phyloP scores from a whole-genome alignment of 805 yeast species.

The Ogataea neopini region DNA sequence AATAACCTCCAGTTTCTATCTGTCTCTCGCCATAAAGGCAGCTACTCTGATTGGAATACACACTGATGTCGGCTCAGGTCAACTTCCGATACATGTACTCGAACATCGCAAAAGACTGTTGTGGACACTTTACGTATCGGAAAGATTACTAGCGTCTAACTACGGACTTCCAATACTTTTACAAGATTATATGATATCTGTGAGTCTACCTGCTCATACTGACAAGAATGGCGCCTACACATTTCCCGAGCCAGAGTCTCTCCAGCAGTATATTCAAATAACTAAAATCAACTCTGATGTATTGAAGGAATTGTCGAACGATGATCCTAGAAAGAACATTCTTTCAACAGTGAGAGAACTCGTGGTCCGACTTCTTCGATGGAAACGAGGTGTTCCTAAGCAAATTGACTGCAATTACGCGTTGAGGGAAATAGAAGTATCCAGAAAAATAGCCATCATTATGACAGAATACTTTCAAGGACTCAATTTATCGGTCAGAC shows the following conservation, averaged over 20 bases:
- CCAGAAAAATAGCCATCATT: slow-evolving; percentile 62
- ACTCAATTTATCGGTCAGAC: slow-evolving; percentile 69
- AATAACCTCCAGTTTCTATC: slow-evolving; percentile 66
- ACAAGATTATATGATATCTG: slow-evolving; percentile 69
- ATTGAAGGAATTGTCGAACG: slow-evolving; percentile 61
- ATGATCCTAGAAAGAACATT: slow-evolving; percentile 63
- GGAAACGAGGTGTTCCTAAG: slow-evolving; percentile 64
- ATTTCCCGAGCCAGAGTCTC: slow-evolving; percentile 68
- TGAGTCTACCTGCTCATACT: slow-evolving; percentile 64
- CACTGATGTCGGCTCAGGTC: slow-evolving; percentile 65
- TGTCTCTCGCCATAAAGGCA: slow-evolving; percentile 66
- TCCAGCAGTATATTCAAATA: slow-evolving; percentile 65
- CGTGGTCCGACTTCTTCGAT: slow-evolving; percentile 59
- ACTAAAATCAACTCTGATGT: slow-evolving; percentile 70
- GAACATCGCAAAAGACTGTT: slow-evolving; percentile 40
- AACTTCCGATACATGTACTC: slow-evolving; percentile 41
- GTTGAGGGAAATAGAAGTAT: slow-evolving; percentile 42
- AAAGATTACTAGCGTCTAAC: slow-evolving; percentile 67
- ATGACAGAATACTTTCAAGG: slow-evolving; percentile 79
- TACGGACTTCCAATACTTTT: slow-evolving; percentile 72
- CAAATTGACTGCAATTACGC: slow-evolving; percentile 60
- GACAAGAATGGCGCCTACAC: slow-evolving; percentile 58
- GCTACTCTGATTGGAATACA: slow-evolving; percentile 69
- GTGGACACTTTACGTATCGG: slow-evolving; percentile 29
- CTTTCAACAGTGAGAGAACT: slow-evolving; percentile 64